Conservation (phyloP, 108 stramenopile species). For the Nitzschia inconspicua region DNA sequence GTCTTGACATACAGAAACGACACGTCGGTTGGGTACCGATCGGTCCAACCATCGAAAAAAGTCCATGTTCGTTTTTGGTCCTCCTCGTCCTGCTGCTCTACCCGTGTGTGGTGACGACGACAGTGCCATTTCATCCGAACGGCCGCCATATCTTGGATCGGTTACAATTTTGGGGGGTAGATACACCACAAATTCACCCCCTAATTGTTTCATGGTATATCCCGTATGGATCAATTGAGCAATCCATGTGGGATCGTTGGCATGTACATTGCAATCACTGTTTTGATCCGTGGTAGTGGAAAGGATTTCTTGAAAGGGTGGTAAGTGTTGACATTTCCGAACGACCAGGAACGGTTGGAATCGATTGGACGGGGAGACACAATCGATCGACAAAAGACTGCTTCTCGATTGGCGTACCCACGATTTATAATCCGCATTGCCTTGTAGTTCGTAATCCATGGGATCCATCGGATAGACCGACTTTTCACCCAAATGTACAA, state of each 20-base stretch:
- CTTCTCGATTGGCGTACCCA: slow-evolving; percentile 45
- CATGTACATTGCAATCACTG: slow-evolving; percentile 16
- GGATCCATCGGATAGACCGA: slow-evolving; percentile 55
- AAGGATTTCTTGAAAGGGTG: slow-evolving; percentile 71
- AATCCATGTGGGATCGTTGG: slow-evolving; percentile 42
- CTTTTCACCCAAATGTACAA: slow-evolving; percentile 11
- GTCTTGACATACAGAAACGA: too few relatives aligned
- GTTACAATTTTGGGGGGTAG: slow-evolving; percentile 65
- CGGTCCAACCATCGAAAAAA: too few relatives aligned
- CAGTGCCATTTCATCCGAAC: too few relatives aligned
- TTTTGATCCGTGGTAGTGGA: slow-evolving; percentile 69
- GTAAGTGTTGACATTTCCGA: slow-evolving; percentile 55
- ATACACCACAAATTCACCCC: slow-evolving; percentile 60
- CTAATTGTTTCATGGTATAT: slow-evolving; percentile 57
- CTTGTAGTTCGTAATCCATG: slow-evolving; percentile 64
- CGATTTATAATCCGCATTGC: slow-evolving; percentile 52
- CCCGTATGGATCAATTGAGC: slow-evolving; percentile 58
- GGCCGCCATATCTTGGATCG: too few relatives aligned
- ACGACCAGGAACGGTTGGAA: slow-evolving; percentile 78
- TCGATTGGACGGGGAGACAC: slow-evolving; percentile 65
- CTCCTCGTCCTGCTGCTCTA: too few relatives aligned
- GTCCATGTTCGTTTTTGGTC: too few relatives aligned
- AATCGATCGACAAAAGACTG: slow-evolving; percentile 40
- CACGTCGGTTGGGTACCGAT: too few relatives aligned
- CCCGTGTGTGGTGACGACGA: too few relatives aligned